phyloP scores from a whole-genome alignment of 768 basidiomycete genomes.

The Rhodocollybia butyracea region DNA sequence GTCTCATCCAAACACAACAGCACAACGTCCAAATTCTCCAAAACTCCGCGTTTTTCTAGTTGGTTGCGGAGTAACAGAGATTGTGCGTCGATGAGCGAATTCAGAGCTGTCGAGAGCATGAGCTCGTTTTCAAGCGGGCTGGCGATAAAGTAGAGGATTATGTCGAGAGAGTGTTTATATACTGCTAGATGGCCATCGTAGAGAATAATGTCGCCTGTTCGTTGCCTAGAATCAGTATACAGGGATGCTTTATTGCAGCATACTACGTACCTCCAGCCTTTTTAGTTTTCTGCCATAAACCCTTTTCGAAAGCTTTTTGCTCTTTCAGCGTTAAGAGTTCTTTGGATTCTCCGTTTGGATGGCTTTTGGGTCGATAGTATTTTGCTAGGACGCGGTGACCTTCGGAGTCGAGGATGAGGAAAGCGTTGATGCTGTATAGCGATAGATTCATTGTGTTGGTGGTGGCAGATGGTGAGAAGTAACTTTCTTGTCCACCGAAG shows the following conservation, averaged over 20 bases:
- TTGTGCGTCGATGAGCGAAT: slow-evolving; percentile 82
- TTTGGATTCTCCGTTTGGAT: slow-evolving; percentile 58
- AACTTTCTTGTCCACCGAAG: too few relatives aligned
- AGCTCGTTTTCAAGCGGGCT: slow-evolving; percentile 90
- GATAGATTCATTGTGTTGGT: slow-evolving; percentile 64
- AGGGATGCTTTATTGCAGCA: too few relatives aligned
- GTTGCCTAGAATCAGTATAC: too few relatives aligned
- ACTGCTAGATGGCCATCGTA: slow-evolving; percentile 89
- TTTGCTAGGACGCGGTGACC: slow-evolving; percentile 94
- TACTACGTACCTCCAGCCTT: slow-evolving; percentile 74
- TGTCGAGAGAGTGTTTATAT: slow-evolving; percentile 92
- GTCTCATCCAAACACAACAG: slow-evolving; percentile 94
- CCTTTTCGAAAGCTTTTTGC: slow-evolving; percentile 94
- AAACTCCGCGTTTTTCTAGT: slow-evolving; percentile 89
- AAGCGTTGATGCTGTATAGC: slow-evolving; percentile 82
- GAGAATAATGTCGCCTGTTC: slow-evolving; percentile 93
- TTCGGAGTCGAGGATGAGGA: slow-evolving; percentile 93
- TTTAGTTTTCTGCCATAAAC: slow-evolving; percentile 93
- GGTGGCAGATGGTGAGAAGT: background rate
- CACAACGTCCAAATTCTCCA: slow-evolving; percentile 93
- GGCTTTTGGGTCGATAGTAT: slow-evolving; percentile 81
- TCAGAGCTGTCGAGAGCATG: slow-evolving; percentile 86
- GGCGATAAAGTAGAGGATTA: slow-evolving; percentile 92
- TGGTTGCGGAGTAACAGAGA: slow-evolving; percentile 85
- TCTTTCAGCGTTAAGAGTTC: slow-evolving; percentile 77